Evolutionary conservation across 352 stramenopile genomes (phyloP).

Genomic region (Pythium aphanidermatum): DNA sequence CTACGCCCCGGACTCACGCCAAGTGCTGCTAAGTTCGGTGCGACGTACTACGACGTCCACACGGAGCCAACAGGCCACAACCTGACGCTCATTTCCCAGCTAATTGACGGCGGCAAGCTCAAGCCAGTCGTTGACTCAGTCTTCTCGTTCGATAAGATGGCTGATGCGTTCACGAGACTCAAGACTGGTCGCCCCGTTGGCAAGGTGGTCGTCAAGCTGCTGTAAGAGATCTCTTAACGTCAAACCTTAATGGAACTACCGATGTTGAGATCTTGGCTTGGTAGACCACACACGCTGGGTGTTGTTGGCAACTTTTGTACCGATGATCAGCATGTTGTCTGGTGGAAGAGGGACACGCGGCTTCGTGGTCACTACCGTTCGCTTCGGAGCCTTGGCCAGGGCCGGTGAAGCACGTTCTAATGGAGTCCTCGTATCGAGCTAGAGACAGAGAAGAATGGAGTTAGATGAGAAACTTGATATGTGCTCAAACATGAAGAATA

Average conservation of each 20-base stretch:
- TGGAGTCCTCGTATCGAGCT: too few species aligned
- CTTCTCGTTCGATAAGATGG: constrained; percentile 24
- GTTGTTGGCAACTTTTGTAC: constrained; percentile 11
- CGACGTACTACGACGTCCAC: neutral
- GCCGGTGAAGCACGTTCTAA: too few species aligned
- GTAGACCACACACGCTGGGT: too few species aligned
- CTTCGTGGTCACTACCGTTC: neutral
- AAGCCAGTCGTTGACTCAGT: constrained; percentile 15
- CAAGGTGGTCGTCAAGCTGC: constrained; percentile 18
- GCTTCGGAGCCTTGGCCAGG: too few species aligned
- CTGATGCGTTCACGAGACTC: constrained; percentile 25
- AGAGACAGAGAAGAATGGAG: too few species aligned
- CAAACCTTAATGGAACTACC: too few species aligned
- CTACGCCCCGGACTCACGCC: neutral
- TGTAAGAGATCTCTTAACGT: neutral
- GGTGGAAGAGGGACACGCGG: neutral
- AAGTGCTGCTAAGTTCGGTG: constrained; percentile 1
- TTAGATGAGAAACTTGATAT: too few species aligned
- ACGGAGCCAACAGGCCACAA: constrained; percentile 11
- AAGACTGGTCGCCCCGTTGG: constrained; percentile 30
- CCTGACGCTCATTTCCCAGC: constrained; percentile 21
- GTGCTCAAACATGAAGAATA: too few species aligned
- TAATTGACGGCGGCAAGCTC: constrained; percentile 24
- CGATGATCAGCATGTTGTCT: constrained; percentile 13
- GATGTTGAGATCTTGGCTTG: too few species aligned